phyloP scores from a whole-genome alignment of 495 filamentous ascomycete species.

The Antarctomyces pellizariae region DNA sequence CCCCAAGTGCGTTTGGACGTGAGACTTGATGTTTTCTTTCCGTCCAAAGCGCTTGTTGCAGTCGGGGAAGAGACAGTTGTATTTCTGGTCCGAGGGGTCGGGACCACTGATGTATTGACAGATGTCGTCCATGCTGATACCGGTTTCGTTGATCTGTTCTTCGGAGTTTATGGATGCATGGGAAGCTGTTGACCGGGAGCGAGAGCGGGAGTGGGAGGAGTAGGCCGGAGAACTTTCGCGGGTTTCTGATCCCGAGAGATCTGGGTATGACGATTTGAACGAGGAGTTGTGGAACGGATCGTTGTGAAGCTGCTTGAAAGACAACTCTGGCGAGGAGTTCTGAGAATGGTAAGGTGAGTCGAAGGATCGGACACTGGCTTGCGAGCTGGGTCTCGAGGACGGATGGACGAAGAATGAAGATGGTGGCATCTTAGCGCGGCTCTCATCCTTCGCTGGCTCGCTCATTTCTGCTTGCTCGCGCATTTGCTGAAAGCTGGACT shows the following conservation, averaged over 20 bases:
- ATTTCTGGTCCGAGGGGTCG: conserved; percentile 49
- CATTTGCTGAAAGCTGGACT: conserved; percentile 12
- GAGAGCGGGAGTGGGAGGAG: conserved; percentile 14
- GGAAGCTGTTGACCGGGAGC: conserved; percentile 25
- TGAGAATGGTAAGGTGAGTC: too few species aligned
- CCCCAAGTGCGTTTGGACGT: conserved; percentile 91
- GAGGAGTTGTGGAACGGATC: too few species aligned
- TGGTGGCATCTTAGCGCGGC: too few species aligned
- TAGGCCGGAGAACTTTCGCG: conserved; percentile 9
- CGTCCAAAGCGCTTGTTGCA: conserved; percentile 74
- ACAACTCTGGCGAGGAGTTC: conserved; percentile 19
- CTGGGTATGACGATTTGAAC: conserved; percentile 10
- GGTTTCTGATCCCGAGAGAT: conserved; percentile 10
- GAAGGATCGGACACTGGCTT: too few species aligned
- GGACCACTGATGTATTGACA: conserved; percentile 63
- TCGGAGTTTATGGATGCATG: conserved; percentile 31
- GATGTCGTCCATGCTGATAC: conserved; percentile 72
- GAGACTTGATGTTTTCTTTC: conserved; percentile 93
- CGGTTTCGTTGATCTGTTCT: conserved; percentile 37
- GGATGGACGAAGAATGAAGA: conserved; percentile 10
- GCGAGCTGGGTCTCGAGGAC: too few species aligned
- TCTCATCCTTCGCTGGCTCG: too few species aligned
- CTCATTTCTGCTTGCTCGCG: conserved; percentile 8
- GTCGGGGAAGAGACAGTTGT: conserved; percentile 59
- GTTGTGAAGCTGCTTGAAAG: conserved; percentile 17